Conservation (phyloP, 495 filamentous ascomycete genomes). For the Hypoxylon rickii region DNA sequence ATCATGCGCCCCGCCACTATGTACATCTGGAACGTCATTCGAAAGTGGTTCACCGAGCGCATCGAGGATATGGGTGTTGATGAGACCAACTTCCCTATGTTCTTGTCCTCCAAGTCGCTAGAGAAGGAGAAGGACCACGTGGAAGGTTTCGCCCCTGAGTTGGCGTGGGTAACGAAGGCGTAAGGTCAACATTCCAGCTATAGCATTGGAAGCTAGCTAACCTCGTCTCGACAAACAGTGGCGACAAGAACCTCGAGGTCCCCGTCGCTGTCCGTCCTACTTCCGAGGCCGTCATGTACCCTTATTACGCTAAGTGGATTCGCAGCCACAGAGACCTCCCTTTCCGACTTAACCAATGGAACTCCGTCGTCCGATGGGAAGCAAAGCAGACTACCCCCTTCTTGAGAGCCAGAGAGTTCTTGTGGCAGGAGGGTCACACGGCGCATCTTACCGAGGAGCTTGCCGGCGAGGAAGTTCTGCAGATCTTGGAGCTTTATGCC, state of each 20-base stretch:
- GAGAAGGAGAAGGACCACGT: slow-evolving; percentile 96
- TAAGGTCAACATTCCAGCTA: slow-evolving; percentile 49
- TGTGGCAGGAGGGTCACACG: slow-evolving; percentile 99
- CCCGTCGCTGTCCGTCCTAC: slow-evolving; percentile 96
- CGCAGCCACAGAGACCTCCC: slow-evolving; percentile 91
- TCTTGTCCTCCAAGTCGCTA: slow-evolving; percentile 86
- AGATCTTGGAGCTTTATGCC: slow-evolving; percentile 93
- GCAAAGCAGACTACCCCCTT: slow-evolving; percentile 98
- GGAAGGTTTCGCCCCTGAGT: slow-evolving; percentile 95
- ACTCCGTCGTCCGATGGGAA: slow-evolving; percentile 97
- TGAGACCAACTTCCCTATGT: slow-evolving; percentile 95
- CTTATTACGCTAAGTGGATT: slow-evolving; percentile 97
- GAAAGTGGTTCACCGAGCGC: slow-evolving; percentile 81
- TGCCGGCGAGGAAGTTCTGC: slow-evolving; percentile 80
- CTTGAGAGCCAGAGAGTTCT: slow-evolving; percentile 87
- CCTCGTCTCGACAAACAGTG: slow-evolving; percentile 48
- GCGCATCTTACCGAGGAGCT: slow-evolving; percentile 81
- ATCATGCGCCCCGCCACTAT: slow-evolving; percentile 87
- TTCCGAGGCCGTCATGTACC: slow-evolving; percentile 86
- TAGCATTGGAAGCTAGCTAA: slow-evolving; percentile 2
- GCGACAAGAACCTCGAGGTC: slow-evolving; percentile 87
- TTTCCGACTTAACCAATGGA: slow-evolving; percentile 94
- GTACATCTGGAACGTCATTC: slow-evolving; percentile 91
- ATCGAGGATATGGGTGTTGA: slow-evolving; percentile 91
- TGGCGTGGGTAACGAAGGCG: slow-evolving; percentile 98